A percentile compares a stretch with the other conserved stretches of the same genome.
Evolutionary conservation across 2,329 filamentous ascomycete species (phyloP).

Genomic region (Camillea tinctor): DNA sequence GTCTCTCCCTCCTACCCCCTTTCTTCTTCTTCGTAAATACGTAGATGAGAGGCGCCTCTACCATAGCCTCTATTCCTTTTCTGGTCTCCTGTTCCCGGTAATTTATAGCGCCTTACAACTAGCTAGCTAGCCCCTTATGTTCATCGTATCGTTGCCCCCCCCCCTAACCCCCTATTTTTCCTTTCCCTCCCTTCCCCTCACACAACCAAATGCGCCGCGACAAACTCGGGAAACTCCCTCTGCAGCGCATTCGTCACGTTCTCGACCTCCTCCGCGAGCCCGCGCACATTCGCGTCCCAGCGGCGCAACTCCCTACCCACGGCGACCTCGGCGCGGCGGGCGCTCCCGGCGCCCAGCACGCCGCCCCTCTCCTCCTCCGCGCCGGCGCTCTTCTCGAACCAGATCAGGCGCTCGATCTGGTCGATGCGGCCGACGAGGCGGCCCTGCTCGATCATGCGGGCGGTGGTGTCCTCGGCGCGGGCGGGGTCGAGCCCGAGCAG

Average conservation of each 20-base stretch:
- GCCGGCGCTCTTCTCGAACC: conserved; percentile 69
- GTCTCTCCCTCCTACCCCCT: no score
- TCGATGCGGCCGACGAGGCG: conserved; percentile 86
- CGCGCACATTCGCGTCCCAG: conserved; percentile 89
- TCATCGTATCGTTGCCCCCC: background rate
- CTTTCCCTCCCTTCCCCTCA: conserved; percentile 18
- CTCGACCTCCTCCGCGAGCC: conserved; percentile 85
- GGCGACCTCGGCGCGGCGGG: conserved; percentile 56
- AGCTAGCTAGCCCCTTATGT: no score
- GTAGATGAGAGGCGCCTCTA: no score
- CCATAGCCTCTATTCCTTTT: no score
- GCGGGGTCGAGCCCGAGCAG: conserved; percentile 77
- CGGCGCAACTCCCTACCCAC: conserved; percentile 71
- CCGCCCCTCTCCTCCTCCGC: conserved; percentile 51
- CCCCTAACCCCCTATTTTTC: background rate
- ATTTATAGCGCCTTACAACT: no score
- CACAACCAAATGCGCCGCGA: conserved; percentile 51
- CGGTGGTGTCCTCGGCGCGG: conserved; percentile 86
- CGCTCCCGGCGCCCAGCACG: conserved; percentile 61
- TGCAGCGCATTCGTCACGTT: conserved; percentile 79
- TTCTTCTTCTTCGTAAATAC: no score
- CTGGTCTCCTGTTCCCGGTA: no score
- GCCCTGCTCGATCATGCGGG: conserved; percentile 93
- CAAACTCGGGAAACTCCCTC: conserved; percentile 71
- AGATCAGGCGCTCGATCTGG: conserved; percentile 85